These are phyloP conservation scores for Wickerhamomyces sydowiorum DNA, from an alignment of 805 yeast species.

Conservation along the genomic window DNA sequence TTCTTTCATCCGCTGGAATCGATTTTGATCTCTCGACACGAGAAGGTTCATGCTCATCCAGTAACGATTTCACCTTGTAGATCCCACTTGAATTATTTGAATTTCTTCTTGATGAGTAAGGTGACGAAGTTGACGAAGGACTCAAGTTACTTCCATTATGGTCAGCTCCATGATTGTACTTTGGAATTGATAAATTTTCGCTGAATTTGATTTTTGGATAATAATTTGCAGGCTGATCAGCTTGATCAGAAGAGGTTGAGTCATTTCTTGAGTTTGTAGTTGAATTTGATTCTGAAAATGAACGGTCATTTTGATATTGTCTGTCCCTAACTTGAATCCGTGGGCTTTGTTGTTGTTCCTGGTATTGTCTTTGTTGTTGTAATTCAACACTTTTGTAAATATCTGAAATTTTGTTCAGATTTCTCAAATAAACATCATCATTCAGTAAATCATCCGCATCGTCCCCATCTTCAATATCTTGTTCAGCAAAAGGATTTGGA, in stretches of 20 bases:
- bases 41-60: slow-evolving; percentile 13
- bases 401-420: background rate
- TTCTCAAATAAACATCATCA: background rate
- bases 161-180: background rate
- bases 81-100: slow-evolving; percentile 8
- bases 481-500: background rate
- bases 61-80: slow-evolving; percentile 19
- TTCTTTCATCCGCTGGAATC: slow-evolving; percentile 2
- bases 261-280: background rate
- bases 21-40: slow-evolving; percentile 12
- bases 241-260: background rate
- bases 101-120: slow-evolving; percentile 11
- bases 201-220: slow-evolving; percentile 17
- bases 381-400: background rate
- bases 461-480: background rate
- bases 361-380: background rate
- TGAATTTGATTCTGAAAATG: background rate
- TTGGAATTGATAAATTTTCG: slow-evolving; percentile 13
- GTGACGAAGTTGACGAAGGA: slow-evolving; percentile 1
- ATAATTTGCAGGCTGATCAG: slow-evolving; percentile 2
- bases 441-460: background rate
- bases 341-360: no score
- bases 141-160: background rate
- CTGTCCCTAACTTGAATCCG: no score
- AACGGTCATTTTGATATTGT: no score